Percentiles rank a stretch among this genome's conserved stretches.
Conservation (phyloP, 805 yeast genomes). For the Ogataea degrootiae region DNA sequence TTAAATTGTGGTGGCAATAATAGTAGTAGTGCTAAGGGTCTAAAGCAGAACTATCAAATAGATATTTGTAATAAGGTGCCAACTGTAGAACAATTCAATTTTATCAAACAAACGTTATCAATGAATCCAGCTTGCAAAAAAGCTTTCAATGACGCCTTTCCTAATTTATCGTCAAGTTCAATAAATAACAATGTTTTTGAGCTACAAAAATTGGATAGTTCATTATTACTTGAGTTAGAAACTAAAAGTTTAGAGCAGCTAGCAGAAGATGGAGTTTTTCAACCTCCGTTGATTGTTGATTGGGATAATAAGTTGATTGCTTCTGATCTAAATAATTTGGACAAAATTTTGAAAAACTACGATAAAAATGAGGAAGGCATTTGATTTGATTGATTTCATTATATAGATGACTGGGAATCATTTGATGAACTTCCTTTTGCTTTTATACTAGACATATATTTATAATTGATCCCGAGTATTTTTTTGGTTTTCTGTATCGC, state of each 20-base stretch:
- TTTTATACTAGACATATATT: no score
- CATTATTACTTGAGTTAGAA: conserved; percentile 3
- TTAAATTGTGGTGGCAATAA: no score
- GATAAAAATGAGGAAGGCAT: conserved; percentile 18
- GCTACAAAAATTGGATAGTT: conserved; percentile 12
- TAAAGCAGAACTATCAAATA: conserved; percentile 20
- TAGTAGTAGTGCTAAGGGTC: conserved; percentile 3
- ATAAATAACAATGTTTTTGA: conserved; percentile 15
- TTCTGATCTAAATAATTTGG: conserved; percentile 39
- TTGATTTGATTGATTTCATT: background rate
- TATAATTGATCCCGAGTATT: no score
- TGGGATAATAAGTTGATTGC: conserved; percentile 59
- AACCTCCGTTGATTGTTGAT: conserved; percentile 52
- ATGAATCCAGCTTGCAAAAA: conserved; percentile 25
- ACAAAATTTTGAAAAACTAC: conserved; percentile 39
- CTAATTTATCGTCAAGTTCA: conserved; percentile 14
- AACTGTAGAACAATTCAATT: conserved; percentile 29
- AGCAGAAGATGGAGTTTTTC: conserved; percentile 24
- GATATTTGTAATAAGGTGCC: conserved; percentile 22
- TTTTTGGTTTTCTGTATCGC: no score
- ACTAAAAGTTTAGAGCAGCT: conserved; percentile 17
- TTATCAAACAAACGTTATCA: conserved; percentile 23
- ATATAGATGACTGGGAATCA: no score
- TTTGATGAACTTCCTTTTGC: no score
- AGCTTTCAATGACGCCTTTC: conserved; percentile 28